Conservation (phyloP, 1,284 basidiomycete species). For the Sporisorium scitamineum region DNA sequence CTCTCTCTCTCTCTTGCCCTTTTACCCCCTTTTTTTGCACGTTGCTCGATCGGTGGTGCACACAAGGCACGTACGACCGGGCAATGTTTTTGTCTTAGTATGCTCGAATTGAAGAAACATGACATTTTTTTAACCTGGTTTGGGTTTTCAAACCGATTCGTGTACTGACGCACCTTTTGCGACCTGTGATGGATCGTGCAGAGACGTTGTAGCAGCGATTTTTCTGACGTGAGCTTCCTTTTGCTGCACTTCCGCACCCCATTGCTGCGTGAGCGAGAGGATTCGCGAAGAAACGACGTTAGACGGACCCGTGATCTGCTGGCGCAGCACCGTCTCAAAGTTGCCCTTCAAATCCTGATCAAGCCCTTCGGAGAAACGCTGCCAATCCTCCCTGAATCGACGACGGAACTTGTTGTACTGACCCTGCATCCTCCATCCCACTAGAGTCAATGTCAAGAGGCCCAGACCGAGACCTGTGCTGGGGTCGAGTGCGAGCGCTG, state of each 20-base stretch:
- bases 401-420: slow-evolving; percentile 63
- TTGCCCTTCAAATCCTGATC: slow-evolving; percentile 54
- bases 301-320: slow-evolving; percentile 30
- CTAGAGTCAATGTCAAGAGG: slow-evolving; percentile 57
- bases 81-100: slow-evolving; percentile 19
- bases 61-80: neutral
- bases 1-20: neutral
- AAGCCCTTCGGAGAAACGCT: slow-evolving; percentile 50
- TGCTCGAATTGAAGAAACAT: slow-evolving; percentile 7
- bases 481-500: slow-evolving; percentile 53
- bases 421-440: slow-evolving; percentile 68
- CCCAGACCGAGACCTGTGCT: slow-evolving; percentile 62
- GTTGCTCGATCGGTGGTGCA: neutral
- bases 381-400: slow-evolving; percentile 67
- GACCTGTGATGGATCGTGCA: neutral
- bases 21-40: neutral
- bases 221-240: slow-evolving; percentile 15
- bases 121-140: neutral
- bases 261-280: slow-evolving; percentile 5
- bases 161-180: neutral
- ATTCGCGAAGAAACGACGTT: slow-evolving; percentile 25
- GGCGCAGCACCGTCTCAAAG: slow-evolving; percentile 21
- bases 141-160: neutral
- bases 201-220: neutral
- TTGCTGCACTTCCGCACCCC: slow-evolving; percentile 8